These are phyloP conservation scores for Prototheca wickerhamii DNA, from an alignment of 163 green algal genomes.

Conservation along the genomic window DNA sequence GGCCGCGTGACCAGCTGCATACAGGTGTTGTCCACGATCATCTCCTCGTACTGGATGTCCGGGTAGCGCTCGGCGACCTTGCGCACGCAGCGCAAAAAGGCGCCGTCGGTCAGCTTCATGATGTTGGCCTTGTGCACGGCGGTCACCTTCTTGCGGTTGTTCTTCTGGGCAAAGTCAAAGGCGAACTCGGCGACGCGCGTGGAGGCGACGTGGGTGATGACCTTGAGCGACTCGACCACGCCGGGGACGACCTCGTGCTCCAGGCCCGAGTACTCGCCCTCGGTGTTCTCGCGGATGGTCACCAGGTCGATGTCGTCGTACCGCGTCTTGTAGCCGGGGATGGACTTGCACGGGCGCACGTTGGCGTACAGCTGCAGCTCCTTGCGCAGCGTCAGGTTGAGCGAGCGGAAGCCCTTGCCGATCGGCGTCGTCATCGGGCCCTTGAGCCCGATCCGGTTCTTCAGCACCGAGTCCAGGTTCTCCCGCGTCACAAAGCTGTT, in stretches of 20 bases:
- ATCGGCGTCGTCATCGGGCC: conserved; percentile 94
- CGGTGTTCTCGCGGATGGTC: conserved; percentile 91
- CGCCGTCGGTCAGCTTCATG: conserved; percentile 94
- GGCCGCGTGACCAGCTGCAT: conserved; percentile 81
- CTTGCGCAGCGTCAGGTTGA: conserved; percentile 95
- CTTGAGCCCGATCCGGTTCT: conserved; percentile 81
- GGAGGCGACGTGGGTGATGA: conserved; percentile 86
- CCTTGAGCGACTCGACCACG: conserved; percentile 90
- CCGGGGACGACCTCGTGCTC: conserved; percentile 91
- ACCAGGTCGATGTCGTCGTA: conserved; percentile 91
- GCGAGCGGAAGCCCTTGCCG: conserved; percentile 87
- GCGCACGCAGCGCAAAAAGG: conserved; percentile 89
- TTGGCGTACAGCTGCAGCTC: conserved; percentile 94
- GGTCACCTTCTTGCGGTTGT: conserved; percentile 58
- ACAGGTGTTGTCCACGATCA: conserved; percentile 97
- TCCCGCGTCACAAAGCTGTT: conserved; percentile 81
- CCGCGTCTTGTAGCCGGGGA: conserved; percentile 90
- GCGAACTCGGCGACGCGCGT: conserved; percentile 90
- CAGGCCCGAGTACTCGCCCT: conserved; percentile 92
- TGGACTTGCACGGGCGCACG: conserved; percentile 85
- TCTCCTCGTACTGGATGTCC: conserved; percentile 89
- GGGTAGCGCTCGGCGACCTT: conserved; percentile 71
- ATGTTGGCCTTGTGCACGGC: conserved; percentile 76
- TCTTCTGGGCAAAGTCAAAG: conserved; percentile 81
- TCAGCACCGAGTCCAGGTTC: conserved; percentile 91